A percentile compares a stretch with the other conserved stretches of the same genome.
phyloP scores from a whole-genome alignment of 1,284 basidiomycete genomes.

The Irpex sp. region DNA sequence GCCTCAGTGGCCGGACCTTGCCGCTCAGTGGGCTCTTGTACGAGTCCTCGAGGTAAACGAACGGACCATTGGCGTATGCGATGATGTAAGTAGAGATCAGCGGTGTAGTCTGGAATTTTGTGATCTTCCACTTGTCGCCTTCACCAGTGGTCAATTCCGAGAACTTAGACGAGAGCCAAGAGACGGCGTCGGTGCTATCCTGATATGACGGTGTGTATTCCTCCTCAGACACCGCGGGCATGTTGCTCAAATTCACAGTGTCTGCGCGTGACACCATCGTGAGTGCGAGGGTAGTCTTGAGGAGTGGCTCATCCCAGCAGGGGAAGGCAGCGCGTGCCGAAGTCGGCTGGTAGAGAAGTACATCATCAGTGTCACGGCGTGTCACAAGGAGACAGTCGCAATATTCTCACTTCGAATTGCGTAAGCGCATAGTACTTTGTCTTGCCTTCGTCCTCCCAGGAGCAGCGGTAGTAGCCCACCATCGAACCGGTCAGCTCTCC shows the following conservation, averaged over 20 bases:
- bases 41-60: slow-evolving; percentile 68
- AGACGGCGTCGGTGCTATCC: slow-evolving; percentile 12
- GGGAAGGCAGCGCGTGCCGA: slow-evolving; percentile 81
- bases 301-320: slow-evolving; percentile 90
- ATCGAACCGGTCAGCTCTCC: slow-evolving; percentile 63
- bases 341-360: slow-evolving; percentile 57
- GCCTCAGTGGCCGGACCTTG: slow-evolving; percentile 76
- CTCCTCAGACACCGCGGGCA: slow-evolving; percentile 62
- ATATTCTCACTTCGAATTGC: slow-evolving; percentile 61
- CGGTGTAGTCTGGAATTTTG: slow-evolving; percentile 73
- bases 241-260: slow-evolving; percentile 82
- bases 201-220: slow-evolving; percentile 24
- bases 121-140: slow-evolving; percentile 70
- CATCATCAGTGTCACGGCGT: not conserved
- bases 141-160: slow-evolving; percentile 14
- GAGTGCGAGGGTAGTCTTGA: slow-evolving; percentile 85
- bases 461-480: slow-evolving; percentile 68
- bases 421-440: slow-evolving; percentile 73
- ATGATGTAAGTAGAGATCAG: slow-evolving; percentile 90
- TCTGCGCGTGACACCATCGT: slow-evolving; percentile 80
- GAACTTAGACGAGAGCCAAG: slow-evolving; percentile 22
- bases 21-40: slow-evolving; percentile 82
- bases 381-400: too few species aligned
- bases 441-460: slow-evolving; percentile 50
- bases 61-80: slow-evolving; percentile 86